These are phyloP conservation scores for Cryptomeria japonica DNA, from an alignment of 75 land plant genomes.

Conservation along the genomic window DNA sequence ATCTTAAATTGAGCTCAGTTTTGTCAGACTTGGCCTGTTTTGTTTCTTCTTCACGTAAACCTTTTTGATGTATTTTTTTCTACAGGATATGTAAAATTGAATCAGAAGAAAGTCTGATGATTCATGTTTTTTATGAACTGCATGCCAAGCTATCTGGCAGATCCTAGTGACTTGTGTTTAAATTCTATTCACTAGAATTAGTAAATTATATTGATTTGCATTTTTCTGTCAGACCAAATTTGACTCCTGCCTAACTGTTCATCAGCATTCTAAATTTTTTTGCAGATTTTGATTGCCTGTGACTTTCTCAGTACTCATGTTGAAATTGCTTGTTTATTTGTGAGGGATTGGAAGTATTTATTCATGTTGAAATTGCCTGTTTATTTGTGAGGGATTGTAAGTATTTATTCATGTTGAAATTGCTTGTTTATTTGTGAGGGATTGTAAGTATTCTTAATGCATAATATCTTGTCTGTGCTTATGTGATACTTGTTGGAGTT, in stretches of 20 bases:
- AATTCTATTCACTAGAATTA: neutral
- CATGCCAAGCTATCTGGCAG: neutral
- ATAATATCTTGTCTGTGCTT: too few species aligned
- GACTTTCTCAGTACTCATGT: neutral
- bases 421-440: neutral
- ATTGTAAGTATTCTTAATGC: neutral
- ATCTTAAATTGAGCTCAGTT: too few species aligned
- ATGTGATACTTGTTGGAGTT: neutral
- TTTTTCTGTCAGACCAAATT: neutral
- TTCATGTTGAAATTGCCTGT: too few species aligned
- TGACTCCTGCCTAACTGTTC: neutral
- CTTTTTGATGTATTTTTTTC: neutral
- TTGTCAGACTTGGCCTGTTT: too few species aligned
- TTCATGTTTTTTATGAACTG: neutral
- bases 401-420: neutral
- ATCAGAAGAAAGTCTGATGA: neutral
- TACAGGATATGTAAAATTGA: neutral
- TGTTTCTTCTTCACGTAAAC: neutral
- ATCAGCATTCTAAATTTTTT: neutral
- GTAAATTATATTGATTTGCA: neutral
- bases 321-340: neutral
- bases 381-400: neutral
- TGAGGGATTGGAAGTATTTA: neutral
- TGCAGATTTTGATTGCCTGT: neutral
- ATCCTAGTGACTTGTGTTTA: neutral